Evolutionary conservation across 1,284 basidiomycete species (phyloP), one percentile per base, ranked within the genome.

Genomic region (Apiotrichum gamsii): DNA sequence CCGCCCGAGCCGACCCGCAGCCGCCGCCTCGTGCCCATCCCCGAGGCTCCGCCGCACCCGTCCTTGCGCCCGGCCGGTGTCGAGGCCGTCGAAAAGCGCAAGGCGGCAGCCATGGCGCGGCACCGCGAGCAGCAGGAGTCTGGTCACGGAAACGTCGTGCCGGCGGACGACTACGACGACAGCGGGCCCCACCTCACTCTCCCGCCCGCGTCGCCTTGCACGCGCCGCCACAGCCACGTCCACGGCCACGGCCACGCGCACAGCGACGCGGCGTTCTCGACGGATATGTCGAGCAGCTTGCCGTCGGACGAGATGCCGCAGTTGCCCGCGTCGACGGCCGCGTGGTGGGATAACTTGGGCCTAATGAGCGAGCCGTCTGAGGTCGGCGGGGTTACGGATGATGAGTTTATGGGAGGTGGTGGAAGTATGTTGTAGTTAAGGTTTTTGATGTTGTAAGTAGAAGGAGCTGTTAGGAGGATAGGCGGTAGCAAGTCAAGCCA

Each of bases 11-110:
- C 8, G 25, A 28, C 25, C 11, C 8, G 25, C 25, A n/a, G n/a
- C n/a, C 18, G 8, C 31, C 35, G 40, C 3, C 16, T 63, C 14
- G 33, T 25, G 11, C 51, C 42, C 9, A 61, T 67, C 0, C 65
- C 67, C 9, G 54, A 54, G 19, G 52, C 67, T 8, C 67, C 67
- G 1, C 55, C 52, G 25, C 67, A 69, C 47, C 67, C 67, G 1
- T 49, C 45, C 9, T 44, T 68, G 1, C 59, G 62, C 21, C 53
- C 59, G 0, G 58, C 60, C 2, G 67, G 67, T 3, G 48, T 67
- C 4, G 47, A 53, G 1, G 65, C 62, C 43, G 30, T 65, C 5
- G 25, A 53, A n/a, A 42, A 45, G 15, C 51, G 64, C n/a, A 45
- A 59, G 16, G 19, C 34, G 2, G 47, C 35, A 4, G 54, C 46